Base-by-base conservation (phyloP, 805 yeast genomes). In the Cyberlindnera sargentensis region DNA sequence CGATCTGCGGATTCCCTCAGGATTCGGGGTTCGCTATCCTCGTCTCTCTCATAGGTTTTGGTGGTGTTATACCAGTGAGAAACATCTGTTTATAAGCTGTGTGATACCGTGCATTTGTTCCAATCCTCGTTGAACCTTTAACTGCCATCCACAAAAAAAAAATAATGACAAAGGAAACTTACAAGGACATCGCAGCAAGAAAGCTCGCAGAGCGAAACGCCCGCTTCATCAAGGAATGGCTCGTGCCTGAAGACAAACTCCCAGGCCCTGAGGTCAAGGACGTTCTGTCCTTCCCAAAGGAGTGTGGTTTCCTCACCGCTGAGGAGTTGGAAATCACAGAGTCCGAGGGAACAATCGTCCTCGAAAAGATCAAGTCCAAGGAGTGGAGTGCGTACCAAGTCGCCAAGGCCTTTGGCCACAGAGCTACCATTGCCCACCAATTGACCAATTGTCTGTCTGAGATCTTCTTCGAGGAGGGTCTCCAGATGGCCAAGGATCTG, bases 391-490 rank as follows among this genome's bases (percentile, higher is more conserved):
- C 82, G 1, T 56, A 61, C 1, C 68, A 72, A 37, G 80, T 79
- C 3, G 63, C 75, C 1, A 60, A 58, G 8, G 84, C 84, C 1
- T 80, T 73, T 57, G 71, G 78, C 46, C 79, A 79, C 52, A 60
- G 84, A 37, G 76, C 84, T 4, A 70, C 78, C 3, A 60, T 76
- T 23, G 80, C 80, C 0, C 82, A 78, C 47, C 84, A 79, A 51
- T 60, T 80, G 47, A 59, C 63, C 43, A 71, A 63, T 47, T 61
- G 62, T 46, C 46, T 57, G 5, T 42, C 56, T 10, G 66, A 62
- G 42, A 46, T 62, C 11, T 78, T 82, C 53, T 66, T 76, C 34
- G 76, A 75, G 20, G 73, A 75, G 40, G 89, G 84, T 7, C 64
- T 81, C 39, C 62, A 64, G 44, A 66, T 71, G 44, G 88, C 88